Percentiles rank a stretch among this genome's conserved stretches.
phyloP scores from a whole-genome alignment of 352 stramenopile genomes.

The Pilasporangium apinafurcum region DNA sequence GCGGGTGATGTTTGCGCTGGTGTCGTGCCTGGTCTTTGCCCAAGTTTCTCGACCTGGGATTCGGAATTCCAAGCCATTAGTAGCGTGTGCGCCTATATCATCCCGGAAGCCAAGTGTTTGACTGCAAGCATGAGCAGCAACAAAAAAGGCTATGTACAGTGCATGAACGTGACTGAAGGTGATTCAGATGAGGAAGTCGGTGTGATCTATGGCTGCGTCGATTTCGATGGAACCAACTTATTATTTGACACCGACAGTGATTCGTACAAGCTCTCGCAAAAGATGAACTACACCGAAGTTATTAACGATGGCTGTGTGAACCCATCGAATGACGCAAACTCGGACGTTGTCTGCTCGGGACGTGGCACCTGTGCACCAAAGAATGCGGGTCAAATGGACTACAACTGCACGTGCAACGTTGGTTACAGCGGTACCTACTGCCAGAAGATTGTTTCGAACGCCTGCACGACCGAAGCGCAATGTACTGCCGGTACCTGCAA shows the following conservation, averaged over 20 bases:
- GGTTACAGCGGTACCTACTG: constrained; percentile 77
- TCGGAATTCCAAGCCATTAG: constrained; percentile 56
- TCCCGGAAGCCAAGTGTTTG: constrained; percentile 47
- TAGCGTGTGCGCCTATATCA: constrained; percentile 62
- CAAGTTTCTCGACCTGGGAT: constrained; percentile 70
- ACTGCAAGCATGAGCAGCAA: constrained; percentile 23
- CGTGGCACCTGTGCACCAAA: constrained; percentile 57
- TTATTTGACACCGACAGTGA: constrained; percentile 46
- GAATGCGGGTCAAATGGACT: constrained; percentile 34
- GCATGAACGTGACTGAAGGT: constrained; percentile 14
- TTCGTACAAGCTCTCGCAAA: constrained; percentile 34
- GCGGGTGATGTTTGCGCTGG: constrained; percentile 56
- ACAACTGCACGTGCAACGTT: constrained; percentile 64
- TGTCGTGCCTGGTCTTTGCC: constrained; percentile 46
- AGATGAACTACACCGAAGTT: constrained; percentile 57
- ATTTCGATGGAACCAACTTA: constrained; percentile 57
- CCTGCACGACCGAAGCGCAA: constrained; percentile 54
- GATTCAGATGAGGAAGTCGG: constrained; percentile 20
- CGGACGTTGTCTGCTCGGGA: constrained; percentile 69
- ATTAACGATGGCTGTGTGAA: constrained; percentile 58
- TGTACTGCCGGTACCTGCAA: constrained; percentile 65
- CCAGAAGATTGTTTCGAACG: constrained; percentile 67
- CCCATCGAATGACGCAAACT: constrained; percentile 30
- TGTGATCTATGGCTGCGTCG: constrained; percentile 77
- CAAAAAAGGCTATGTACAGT: constrained; percentile 27